phyloP scores from a whole-genome alignment of 257 asterid species.

The Ligustrum vulgare region DNA sequence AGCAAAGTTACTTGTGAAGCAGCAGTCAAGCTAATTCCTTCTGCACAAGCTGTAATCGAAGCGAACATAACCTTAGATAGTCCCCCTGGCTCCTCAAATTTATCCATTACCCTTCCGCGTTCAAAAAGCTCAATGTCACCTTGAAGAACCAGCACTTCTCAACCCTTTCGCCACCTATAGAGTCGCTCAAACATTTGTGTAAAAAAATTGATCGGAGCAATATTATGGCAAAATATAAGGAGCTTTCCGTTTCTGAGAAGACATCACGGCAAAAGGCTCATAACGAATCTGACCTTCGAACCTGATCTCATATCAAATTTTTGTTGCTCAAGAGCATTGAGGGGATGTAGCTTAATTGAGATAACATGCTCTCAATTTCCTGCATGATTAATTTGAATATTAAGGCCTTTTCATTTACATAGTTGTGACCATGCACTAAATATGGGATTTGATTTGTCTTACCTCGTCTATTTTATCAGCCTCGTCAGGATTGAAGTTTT shows the following conservation, averaged over 20 bases:
- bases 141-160: slow-evolving; percentile 84
- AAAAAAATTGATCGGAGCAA: slow-evolving; percentile 85
- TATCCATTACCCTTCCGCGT: slow-evolving; percentile 88
- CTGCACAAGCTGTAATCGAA: slow-evolving; percentile 93
- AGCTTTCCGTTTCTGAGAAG: slow-evolving; percentile 69
- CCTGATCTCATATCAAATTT: slow-evolving; percentile 80
- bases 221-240: slow-evolving; percentile 89
- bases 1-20: slow-evolving; percentile 86
- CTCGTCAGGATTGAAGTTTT: too few species aligned
- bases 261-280: slow-evolving; percentile 90
- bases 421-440: too few species aligned
- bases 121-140: slow-evolving; percentile 98
- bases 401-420: too few species aligned
- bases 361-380: too few species aligned
- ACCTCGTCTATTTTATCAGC: too few species aligned
- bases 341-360: too few species aligned
- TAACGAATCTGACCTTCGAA: slow-evolving; percentile 85
- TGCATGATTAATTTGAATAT: too few species aligned
- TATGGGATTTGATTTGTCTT: too few species aligned
- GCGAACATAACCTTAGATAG: slow-evolving; percentile 92
- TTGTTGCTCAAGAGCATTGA: slow-evolving; percentile 62
- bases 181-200: slow-evolving; percentile 70
- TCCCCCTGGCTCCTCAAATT: slow-evolving; percentile 85
- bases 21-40: slow-evolving; percentile 92
- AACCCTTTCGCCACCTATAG: slow-evolving; percentile 84